Conservation (phyloP, 345 rosid genomes). For the Lepidium sativum region DNA sequence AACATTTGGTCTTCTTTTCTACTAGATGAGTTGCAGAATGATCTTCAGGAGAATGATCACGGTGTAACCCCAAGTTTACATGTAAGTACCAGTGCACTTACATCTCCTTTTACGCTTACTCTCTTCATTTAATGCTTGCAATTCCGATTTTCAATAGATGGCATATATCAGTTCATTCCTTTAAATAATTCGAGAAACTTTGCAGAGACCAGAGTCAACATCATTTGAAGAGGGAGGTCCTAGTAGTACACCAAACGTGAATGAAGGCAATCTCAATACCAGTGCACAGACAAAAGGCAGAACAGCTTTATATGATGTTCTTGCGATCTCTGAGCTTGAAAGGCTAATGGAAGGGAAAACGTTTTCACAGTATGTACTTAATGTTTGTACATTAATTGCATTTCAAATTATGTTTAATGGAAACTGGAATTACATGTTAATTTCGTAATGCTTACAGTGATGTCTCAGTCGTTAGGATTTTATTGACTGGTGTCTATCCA, state of each 20-base stretch:
- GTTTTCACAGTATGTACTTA: slow-evolving; percentile 50
- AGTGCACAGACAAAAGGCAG: slow-evolving; percentile 26
- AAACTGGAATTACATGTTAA: slow-evolving; percentile 1
- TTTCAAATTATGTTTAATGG: slow-evolving; percentile 4
- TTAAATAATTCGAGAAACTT: not conserved
- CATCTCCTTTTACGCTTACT: not conserved
- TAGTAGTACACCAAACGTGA: slow-evolving; percentile 23
- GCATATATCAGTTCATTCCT: not conserved
- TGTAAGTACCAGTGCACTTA: slow-evolving; percentile 13
- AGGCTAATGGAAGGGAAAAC: slow-evolving; percentile 50
- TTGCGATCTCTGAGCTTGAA: slow-evolving; percentile 57
- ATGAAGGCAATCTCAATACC: slow-evolving; percentile 18
- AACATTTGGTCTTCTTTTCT: slow-evolving; percentile 9
- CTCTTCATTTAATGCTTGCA: slow-evolving; percentile 1
- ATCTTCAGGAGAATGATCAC: slow-evolving; percentile 22
- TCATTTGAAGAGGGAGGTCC: slow-evolving; percentile 32
- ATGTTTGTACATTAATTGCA: slow-evolving; percentile 1
- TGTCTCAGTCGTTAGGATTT: not conserved
- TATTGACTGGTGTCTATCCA: not conserved
- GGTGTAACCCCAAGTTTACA: slow-evolving; percentile 17
- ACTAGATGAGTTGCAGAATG: slow-evolving; percentile 24
- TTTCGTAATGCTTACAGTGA: slow-evolving; percentile 8
- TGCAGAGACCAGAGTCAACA: slow-evolving; percentile 15
- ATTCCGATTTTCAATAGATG: slow-evolving; percentile 4
- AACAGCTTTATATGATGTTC: slow-evolving; percentile 17